Percentiles rank a stretch among this genome's conserved stretches.
Conservation (phyloP, 2,329 filamentous ascomycete species). For the Drechslerella coelobrocha region DNA sequence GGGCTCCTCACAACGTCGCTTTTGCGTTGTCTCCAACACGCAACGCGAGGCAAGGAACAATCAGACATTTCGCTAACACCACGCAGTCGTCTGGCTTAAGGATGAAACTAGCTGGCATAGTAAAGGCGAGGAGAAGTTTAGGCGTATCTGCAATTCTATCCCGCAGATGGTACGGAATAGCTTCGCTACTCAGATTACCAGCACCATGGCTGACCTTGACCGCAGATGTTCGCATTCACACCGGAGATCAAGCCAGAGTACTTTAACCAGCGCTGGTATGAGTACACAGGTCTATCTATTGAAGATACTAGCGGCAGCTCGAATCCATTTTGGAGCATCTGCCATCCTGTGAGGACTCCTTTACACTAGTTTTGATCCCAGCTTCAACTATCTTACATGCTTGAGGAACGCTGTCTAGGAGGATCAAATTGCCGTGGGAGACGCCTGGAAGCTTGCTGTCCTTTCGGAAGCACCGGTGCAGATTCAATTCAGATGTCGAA, state of each 20-base stretch:
- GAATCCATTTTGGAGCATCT: conserved; percentile 43
- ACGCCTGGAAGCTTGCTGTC: conserved; percentile 54
- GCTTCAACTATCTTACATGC: conserved; percentile 16
- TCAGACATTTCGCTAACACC: background rate
- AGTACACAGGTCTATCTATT: conserved; percentile 44
- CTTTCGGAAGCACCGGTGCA: conserved; percentile 69
- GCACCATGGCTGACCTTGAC: background rate
- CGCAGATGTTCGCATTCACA: conserved; percentile 43
- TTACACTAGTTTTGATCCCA: background rate
- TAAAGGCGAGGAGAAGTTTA: conserved; percentile 45
- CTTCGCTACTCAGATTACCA: background rate
- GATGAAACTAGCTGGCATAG: conserved; percentile 47
- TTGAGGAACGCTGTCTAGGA: conserved; percentile 14
- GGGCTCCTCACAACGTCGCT: background rate
- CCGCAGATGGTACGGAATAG: conserved; percentile 40
- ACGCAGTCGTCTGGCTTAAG: conserved; percentile 47
- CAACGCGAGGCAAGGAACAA: conserved; percentile 14
- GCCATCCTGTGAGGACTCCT: conserved; percentile 38
- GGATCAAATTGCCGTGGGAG: conserved; percentile 37
- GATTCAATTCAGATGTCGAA: conserved; percentile 74
- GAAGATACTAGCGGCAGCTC: conserved; percentile 14
- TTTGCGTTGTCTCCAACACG: conserved; percentile 48
- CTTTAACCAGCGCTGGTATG: conserved; percentile 50
- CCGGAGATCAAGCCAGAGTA: conserved; percentile 46
- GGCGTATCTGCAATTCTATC: conserved; percentile 44